Evolutionary conservation across 2,329 filamentous ascomycete species (phyloP).

Genomic region (Aspergillus niger): DNA sequence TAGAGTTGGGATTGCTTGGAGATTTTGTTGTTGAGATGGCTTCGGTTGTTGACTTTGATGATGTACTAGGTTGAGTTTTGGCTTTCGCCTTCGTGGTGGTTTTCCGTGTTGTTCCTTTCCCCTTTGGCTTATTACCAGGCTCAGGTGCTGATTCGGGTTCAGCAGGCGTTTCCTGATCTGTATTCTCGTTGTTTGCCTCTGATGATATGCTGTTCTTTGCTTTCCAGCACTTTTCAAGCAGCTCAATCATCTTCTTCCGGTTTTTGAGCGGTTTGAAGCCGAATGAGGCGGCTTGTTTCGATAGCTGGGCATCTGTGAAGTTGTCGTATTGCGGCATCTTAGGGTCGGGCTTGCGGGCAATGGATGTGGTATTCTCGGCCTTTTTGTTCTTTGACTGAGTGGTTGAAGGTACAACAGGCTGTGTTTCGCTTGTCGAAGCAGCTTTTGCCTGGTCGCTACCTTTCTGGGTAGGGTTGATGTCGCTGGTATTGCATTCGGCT

Average conservation of each 20-base stretch:
- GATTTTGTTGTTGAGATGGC: not conserved
- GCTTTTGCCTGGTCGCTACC: not conserved
- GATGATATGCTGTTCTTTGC: slow-evolving; percentile 50
- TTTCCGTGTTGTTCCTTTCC: not conserved
- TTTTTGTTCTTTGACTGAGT: not conserved
- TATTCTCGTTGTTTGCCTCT: slow-evolving; percentile 26
- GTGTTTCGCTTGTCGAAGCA: not conserved
- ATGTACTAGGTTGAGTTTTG: slow-evolving; percentile 9
- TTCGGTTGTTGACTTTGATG: not conserved
- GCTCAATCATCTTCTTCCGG: slow-evolving; percentile 67
- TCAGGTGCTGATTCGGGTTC: not conserved
- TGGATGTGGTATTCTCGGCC: not conserved
- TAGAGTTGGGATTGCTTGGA: not conserved
- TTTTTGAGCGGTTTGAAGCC: slow-evolving; percentile 73
- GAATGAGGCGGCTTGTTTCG: slow-evolving; percentile 63
- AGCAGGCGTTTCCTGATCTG: not conserved
- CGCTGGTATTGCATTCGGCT: not conserved
- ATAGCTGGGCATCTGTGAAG: slow-evolving; percentile 64
- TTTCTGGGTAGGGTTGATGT: not conserved
- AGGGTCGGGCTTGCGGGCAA: slow-evolving; percentile 7
- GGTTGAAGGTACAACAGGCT: not conserved
- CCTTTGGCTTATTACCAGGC: slow-evolving; percentile 1
- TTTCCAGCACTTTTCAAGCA: slow-evolving; percentile 71
- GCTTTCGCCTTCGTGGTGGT: slow-evolving; percentile 17
- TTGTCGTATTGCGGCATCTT: slow-evolving; percentile 60